These are phyloP conservation scores for Mucor velutinosus DNA, from an alignment of 371 early-diverging fungal genomes.

Conservation along the genomic window DNA sequence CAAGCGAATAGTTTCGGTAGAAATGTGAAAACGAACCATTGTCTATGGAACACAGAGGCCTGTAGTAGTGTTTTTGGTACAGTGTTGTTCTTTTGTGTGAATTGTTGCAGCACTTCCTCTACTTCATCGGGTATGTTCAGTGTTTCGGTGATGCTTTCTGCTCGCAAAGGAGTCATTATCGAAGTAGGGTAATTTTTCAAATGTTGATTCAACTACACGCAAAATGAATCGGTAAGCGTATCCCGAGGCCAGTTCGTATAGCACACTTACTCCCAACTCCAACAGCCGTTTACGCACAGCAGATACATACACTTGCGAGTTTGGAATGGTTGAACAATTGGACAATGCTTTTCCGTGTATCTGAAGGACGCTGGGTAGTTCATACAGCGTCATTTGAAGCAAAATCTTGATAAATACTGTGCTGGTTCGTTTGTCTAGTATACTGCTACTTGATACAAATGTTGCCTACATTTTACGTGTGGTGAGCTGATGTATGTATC, in stretches of 20 bases:
- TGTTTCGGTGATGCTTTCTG: neutral
- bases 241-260: neutral
- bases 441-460: neutral
- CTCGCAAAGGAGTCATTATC: neutral
- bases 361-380: constrained; percentile 29
- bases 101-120: neutral
- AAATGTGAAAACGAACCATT: constrained; percentile 28
- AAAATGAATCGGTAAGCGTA: neutral
- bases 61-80: constrained; percentile 18
- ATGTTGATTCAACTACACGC: constrained; percentile 13
- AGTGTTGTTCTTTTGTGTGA: neutral
- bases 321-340: neutral
- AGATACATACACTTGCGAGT: constrained; percentile 5
- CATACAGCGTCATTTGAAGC: constrained; percentile 17
- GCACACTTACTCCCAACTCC: constrained; percentile 26
- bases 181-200: constrained; percentile 17
- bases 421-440: constrained; percentile 11
- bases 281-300: constrained; percentile 17
- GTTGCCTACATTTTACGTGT: neutral
- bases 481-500: neutral
- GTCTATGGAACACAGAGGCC: constrained; percentile 18
- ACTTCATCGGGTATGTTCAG: neutral
- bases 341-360: constrained; percentile 15
- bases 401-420: constrained; percentile 12
- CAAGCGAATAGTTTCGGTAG: constrained; percentile 22